phyloP scores from a whole-genome alignment of 768 basidiomycete species.

The Leccinum disarticulatum region DNA sequence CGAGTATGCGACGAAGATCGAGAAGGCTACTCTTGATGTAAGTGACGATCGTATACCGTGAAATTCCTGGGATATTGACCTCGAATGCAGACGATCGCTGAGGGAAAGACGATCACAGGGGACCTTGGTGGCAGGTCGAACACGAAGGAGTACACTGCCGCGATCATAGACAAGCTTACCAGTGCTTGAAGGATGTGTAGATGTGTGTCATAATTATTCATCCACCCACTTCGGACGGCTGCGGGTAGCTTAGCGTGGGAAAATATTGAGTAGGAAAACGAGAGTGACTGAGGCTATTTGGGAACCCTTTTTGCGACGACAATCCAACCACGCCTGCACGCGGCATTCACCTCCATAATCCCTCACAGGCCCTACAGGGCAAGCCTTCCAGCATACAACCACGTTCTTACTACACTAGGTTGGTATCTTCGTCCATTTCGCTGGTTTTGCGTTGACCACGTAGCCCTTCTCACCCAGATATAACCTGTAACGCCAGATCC shows the following conservation, averaged over 20 bases:
- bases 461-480: constrained; percentile 40
- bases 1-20: constrained; percentile 83
- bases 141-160: constrained; percentile 85
- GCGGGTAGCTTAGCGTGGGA: constrained; percentile 28
- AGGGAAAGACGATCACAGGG: constrained; percentile 92
- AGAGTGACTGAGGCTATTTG: neutral
- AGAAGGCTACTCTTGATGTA: constrained; percentile 87
- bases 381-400: constrained; percentile 56
- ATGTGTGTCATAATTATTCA: constrained; percentile 12
- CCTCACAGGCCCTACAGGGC: constrained; percentile 91
- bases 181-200: constrained; percentile 26
- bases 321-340: constrained; percentile 48
- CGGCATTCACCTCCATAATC: constrained; percentile 57
- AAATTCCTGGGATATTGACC: constrained; percentile 4
- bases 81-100: constrained; percentile 81
- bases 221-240: constrained; percentile 8
- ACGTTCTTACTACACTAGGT: constrained; percentile 49
- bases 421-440: constrained; percentile 13
- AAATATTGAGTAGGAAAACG: constrained; percentile 20
- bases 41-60: constrained; percentile 31
- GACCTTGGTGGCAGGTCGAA: constrained; percentile 93
- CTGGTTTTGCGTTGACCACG: constrained; percentile 21
- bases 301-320: constrained; percentile 37
- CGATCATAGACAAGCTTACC: constrained; percentile 76
- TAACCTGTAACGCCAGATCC: constrained; percentile 34